Conservation (phyloP, 306 rosid species). For the Leucaena leucocephala region DNA sequence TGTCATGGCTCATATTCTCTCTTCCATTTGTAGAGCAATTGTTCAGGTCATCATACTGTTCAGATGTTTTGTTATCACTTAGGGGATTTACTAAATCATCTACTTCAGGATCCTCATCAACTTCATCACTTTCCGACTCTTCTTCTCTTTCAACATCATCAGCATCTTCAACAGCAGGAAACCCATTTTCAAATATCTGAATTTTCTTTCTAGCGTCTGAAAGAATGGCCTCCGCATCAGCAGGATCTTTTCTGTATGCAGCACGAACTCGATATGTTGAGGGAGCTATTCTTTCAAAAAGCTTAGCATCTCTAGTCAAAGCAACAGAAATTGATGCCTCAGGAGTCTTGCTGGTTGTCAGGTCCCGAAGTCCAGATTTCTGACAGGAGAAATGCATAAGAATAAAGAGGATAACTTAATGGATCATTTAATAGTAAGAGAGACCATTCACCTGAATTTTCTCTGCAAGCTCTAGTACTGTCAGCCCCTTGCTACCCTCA, state of each 20-base stretch:
- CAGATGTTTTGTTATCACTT: conserved; percentile 51
- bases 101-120: conserved; percentile 94
- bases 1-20: conserved; percentile 51
- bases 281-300: conserved; percentile 98
- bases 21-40: conserved; percentile 58
- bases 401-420: conserved; percentile 20
- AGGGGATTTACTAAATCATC: conserved; percentile 74
- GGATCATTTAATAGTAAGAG: conserved; percentile 6
- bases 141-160: conserved; percentile 94
- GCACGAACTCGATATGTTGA: conserved; percentile 94
- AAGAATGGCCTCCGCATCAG: conserved; percentile 86
- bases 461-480: conserved; percentile 92
- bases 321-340: conserved; percentile 99
- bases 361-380: conserved; percentile 99
- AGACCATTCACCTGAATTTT: conserved; percentile 80
- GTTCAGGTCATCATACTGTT: conserved; percentile 50
- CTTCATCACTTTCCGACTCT: conserved; percentile 93
- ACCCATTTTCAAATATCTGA: conserved; percentile 92
- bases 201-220: conserved; percentile 94
- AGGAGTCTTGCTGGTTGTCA: conserved; percentile 96
- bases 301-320: conserved; percentile 96
- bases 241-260: conserved; percentile 91
- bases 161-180: conserved; percentile 82
- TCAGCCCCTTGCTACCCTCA: conserved; percentile 92
- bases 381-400: conserved; percentile 39